Conservation (phyloP, 179 eudicot genomes). For the Beta lomatogona region DNA sequence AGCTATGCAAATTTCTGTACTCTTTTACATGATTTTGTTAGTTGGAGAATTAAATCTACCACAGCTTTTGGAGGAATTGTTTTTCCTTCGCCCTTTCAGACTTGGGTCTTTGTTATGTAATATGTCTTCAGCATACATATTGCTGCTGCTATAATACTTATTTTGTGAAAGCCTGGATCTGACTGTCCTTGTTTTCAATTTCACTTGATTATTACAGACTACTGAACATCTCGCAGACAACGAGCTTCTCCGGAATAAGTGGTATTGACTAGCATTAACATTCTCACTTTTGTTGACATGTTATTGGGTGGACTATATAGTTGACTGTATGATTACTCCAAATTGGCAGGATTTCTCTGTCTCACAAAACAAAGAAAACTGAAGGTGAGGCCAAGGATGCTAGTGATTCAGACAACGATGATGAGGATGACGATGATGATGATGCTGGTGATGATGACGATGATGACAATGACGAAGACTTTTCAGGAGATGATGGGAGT, state of each 20-base stretch:
- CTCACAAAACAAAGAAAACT: conserved; percentile 34
- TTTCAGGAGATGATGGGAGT: conserved; percentile 45
- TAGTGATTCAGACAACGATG: conserved; percentile 44
- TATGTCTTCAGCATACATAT: not conserved
- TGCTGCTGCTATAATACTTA: not conserved
- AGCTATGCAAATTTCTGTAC: no score
- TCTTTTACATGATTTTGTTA: no score
- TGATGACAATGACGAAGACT: conserved; percentile 36
- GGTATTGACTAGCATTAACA: conserved; percentile 21
- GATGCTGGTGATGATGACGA: conserved; percentile 36
- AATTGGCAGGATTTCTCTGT: conserved; percentile 46
- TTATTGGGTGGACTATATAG: not conserved
- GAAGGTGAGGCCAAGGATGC: conserved; percentile 50
- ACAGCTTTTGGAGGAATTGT: not conserved
- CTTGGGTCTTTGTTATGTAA: not conserved
- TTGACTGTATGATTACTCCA: not conserved
- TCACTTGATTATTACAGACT: conserved; percentile 18
- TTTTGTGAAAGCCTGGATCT: conserved; percentile 8
- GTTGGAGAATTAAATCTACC: no score
- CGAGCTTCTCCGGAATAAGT: conserved; percentile 26
- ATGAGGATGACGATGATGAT: conserved; percentile 42
- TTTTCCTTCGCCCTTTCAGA: not conserved
- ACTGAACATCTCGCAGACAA: conserved; percentile 22
- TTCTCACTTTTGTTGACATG: not conserved
- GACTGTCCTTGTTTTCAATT: not conserved